A percentile compares a stretch with the other conserved stretches of the same genome.
phyloP scores from a whole-genome alignment of 108 stramenopile species.

The Nitzschia palea region DNA sequence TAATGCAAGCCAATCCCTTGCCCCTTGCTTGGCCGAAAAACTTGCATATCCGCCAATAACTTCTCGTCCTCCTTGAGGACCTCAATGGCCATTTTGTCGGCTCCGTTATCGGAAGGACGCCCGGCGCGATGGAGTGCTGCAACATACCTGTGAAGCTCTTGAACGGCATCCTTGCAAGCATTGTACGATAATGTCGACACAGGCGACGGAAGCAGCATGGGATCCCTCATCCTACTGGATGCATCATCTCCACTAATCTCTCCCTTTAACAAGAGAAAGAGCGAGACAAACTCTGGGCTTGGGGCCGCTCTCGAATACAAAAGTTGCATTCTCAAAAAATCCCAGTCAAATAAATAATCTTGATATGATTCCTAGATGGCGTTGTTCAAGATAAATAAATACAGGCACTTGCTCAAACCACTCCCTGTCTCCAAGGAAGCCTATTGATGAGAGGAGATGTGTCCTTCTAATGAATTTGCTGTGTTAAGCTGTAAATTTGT shows the following conservation, averaged over 20 bases:
- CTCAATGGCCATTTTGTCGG: slow-evolving; percentile 1
- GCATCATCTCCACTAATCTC: slow-evolving; percentile 16
- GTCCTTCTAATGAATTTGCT: too few relatives aligned
- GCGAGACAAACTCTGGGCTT: slow-evolving; percentile 41
- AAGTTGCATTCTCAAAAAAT: slow-evolving; percentile 52
- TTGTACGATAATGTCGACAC: slow-evolving; percentile 26
- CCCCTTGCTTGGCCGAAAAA: slow-evolving; percentile 38
- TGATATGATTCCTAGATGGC: too few relatives aligned
- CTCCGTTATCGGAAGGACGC: background rate
- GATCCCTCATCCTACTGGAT: slow-evolving; percentile 25
- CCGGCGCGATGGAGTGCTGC: slow-evolving; percentile 20
- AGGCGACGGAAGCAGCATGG: slow-evolving; percentile 34
- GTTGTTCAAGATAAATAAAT: too few relatives aligned
- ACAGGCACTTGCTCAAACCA: too few relatives aligned
- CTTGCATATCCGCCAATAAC: slow-evolving; percentile 23
- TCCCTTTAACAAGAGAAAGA: slow-evolving; percentile 29
- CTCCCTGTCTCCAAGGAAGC: too few relatives aligned
- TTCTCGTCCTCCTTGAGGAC: slow-evolving; percentile 33
- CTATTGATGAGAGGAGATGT: too few relatives aligned
- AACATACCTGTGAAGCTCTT: slow-evolving; percentile 37
- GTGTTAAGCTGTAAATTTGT: too few relatives aligned
- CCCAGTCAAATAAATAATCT: too few relatives aligned
- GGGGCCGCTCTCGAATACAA: slow-evolving; percentile 33
- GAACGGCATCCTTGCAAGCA: slow-evolving; percentile 17
- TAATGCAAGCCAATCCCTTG: slow-evolving; percentile 46